Base-by-base conservation (phyloP, 768 basidiomycete species). In the Obba rivulosa region DNA sequence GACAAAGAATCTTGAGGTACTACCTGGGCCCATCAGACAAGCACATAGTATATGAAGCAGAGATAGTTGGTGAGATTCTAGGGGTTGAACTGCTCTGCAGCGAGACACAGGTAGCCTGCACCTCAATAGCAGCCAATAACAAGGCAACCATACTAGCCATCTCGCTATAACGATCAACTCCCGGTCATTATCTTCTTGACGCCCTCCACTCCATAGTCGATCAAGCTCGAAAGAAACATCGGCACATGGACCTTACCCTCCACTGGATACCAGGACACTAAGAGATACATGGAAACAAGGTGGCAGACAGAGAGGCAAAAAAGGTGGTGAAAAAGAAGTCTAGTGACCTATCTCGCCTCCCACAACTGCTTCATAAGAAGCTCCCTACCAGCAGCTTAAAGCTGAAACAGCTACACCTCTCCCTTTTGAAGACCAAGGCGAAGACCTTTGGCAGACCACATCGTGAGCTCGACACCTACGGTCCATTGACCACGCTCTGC, bases 31-130 rank as follows among this genome's bases (percentile, higher is more conserved):
- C 34, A 0, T 46, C 47, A 1, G 42, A 31, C 3, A 42, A 61
- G 13, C 64, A 67, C 51, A 64, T 56, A 1, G 62, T 65, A 0
- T 65, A 62, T 25, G 62, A 67, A 46, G 66, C 55, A 1, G 65
- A 70, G 42, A n/a, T 57, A 53, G 10, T 10, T 7, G 68, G 64
- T 0, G 41, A 65, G 3, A 28, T 62, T 0, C 48, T 71, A 3
- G 53, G 37, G 2, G 10, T 62, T 2, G 52, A 66, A 5, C 53
- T 70, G 7, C 35, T 70, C 7, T 40, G 34, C 3, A 41, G 39
- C n/a, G 49, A 56, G 40, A 3, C 13, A 16, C 0, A 11, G 10
- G 38, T 46, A 16, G 22, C 34, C 13, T 10, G n/a, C 3, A 41
- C 46, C 0, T 54, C 49, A 16, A 43, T 46, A 20, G 46, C 28